These are phyloP conservation scores for Colletotrichum sp. DNA, from an alignment of 2,329 filamentous ascomycete species.

Conservation along the genomic window DNA sequence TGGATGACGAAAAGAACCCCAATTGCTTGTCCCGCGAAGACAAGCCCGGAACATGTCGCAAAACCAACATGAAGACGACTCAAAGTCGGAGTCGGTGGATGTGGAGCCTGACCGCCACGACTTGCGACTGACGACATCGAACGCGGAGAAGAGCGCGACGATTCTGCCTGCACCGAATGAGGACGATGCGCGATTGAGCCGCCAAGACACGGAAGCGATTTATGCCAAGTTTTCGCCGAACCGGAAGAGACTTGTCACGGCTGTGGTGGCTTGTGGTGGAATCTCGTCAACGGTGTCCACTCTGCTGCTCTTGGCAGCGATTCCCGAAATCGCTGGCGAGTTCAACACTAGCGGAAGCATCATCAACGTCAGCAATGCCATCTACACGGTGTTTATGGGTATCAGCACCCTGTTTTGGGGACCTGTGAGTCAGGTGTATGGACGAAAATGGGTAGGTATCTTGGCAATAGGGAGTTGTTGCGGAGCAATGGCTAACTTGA, in stretches of 20 bases:
- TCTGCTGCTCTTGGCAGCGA: conserved; percentile 67
- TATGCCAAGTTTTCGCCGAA: not conserved
- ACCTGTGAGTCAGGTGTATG: conserved; percentile 65
- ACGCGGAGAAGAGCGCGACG: conserved; percentile 4
- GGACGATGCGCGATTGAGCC: not conserved
- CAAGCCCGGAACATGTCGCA: not conserved
- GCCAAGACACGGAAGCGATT: conserved; percentile 13
- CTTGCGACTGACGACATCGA: conserved; percentile 3
- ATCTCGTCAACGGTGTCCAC: conserved; percentile 9
- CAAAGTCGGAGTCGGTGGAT: not conserved
- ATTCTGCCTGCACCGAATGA: not conserved
- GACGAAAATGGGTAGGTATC: conserved; percentile 48
- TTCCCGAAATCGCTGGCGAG: conserved; percentile 73
- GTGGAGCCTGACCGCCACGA: not conserved
- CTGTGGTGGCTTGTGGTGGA: conserved; percentile 9
- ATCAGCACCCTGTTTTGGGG: conserved; percentile 70
- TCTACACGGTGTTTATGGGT: conserved; percentile 78
- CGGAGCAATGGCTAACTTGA: no score
- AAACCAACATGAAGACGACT: not conserved
- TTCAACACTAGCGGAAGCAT: conserved; percentile 70
- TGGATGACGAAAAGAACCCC: not conserved
- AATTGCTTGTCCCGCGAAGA: not conserved
- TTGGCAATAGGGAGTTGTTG: conserved; percentile 27
- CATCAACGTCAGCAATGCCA: conserved; percentile 71
- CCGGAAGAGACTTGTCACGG: conserved; percentile 7